Base-by-base conservation (phyloP, 192 early-diverging fungal species). In the Umbelopsis isabellina region DNA sequence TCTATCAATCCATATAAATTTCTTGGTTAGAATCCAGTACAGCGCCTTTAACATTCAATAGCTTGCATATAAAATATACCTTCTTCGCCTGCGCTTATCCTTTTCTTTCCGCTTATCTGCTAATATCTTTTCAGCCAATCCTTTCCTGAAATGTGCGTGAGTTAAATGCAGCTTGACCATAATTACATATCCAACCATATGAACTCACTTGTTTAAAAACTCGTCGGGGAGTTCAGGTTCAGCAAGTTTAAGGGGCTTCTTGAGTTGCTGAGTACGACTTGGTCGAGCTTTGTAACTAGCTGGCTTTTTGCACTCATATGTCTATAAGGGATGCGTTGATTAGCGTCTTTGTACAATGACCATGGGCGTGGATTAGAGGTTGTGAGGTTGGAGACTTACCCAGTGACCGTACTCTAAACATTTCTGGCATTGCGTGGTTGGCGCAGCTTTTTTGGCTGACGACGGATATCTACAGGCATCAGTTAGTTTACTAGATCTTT, bases 211-310 rank as follows among this genome's bases (percentile, higher is more conserved):
- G 66, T 76, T 66, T 49, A 75, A 66, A 27, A 86, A 79, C 64
- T 85, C 84, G 2, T 75, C 77, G 3, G 84, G 84, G 16, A 88
- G 53, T 49, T 86, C 82, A 25, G 81, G 70, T 18, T 77, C 64
- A 16, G 79, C 66, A 12, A 80, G 67, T 65, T 83, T 88, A 5
- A 88, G 37, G 8, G 86, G 86, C 50, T 83, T 84, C 67, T 79
- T 81, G 3, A 88, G 79, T 25, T 88, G 86, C 50, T 88, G 86
- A 58, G 86, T 88, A 37, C 86, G 80, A 16, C 84, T 85, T 9
- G 86, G 86, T 23, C 86, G 80, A 23, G 80, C 41, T 48, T 75
- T 82, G 68, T 88, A 88, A 3, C 58, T 72, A 49, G 79, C 70
- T 27, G 68, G 53, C 3, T 76, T 82, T 37, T 80, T 83, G 67